Conservation (phyloP, 768 basidiomycete genomes). For the Tulasnella sp. region DNA sequence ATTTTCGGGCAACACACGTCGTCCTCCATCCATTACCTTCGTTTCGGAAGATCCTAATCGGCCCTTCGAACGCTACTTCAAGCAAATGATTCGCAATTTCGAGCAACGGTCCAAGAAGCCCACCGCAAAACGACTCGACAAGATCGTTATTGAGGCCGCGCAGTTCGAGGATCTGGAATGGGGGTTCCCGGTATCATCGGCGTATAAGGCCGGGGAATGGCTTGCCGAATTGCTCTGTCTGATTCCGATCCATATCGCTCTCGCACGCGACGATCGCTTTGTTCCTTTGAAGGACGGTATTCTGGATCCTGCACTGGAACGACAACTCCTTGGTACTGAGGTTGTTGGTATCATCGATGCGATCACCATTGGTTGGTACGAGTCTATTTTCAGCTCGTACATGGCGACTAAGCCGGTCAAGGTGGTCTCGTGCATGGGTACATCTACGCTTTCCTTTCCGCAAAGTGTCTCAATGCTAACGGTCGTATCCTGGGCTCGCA, state of each 20-base stretch:
- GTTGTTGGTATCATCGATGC: conserved; percentile 3
- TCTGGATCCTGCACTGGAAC: conserved; percentile 38
- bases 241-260: conserved; percentile 51
- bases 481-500: conserved; percentile 13
- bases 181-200: conserved; percentile 20
- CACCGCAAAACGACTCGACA: conserved; percentile 33
- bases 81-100: conserved; percentile 35
- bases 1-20: neutral
- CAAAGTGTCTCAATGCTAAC: neutral
- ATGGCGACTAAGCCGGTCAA: conserved; percentile 50
- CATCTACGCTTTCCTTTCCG: neutral
- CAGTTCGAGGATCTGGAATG: conserved; percentile 23
- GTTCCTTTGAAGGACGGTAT: conserved; percentile 48
- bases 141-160: conserved; percentile 25
- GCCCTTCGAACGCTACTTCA: conserved; percentile 37
- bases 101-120: conserved; percentile 43
- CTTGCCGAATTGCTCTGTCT: conserved; percentile 46
- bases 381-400: conserved; percentile 49
- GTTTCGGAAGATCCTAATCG: conserved; percentile 19
- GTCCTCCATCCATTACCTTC: conserved; percentile 22
- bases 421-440: conserved; percentile 54
- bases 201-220: conserved; percentile 45
- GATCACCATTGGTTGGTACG: conserved; percentile 48
- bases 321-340: conserved; percentile 43
- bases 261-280: conserved; percentile 48